Percentiles rank a stretch among this genome's conserved stretches.
phyloP scores from a whole-genome alignment of 2,329 filamentous ascomycete genomes.

The Simplicillium aogashimaense region DNA sequence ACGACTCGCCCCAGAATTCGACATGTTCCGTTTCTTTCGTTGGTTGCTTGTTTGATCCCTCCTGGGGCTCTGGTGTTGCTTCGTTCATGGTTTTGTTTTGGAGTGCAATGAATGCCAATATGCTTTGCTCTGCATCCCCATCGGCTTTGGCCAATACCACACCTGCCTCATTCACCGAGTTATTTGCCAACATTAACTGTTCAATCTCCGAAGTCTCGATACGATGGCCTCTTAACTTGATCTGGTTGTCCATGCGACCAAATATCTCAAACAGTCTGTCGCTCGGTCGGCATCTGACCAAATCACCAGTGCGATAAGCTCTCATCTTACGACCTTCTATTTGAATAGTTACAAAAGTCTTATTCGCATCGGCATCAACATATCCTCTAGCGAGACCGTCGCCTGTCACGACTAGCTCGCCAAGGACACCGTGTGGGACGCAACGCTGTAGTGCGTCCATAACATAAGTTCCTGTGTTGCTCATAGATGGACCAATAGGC shows the following conservation, averaged over 20 bases:
- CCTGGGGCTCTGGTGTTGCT: slow-evolving; percentile 7
- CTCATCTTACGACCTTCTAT: slow-evolving; percentile 4
- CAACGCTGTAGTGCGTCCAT: slow-evolving; percentile 10
- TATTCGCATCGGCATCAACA: slow-evolving; percentile 4
- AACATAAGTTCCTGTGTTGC: slow-evolving; percentile 12
- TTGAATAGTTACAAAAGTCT: slow-evolving; percentile 7
- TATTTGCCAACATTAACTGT: slow-evolving; percentile 7
- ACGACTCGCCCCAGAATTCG: slow-evolving; percentile 9
- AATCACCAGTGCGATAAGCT: slow-evolving; percentile 18
- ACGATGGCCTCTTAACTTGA: slow-evolving; percentile 20
- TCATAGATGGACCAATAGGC: slow-evolving; percentile 12
- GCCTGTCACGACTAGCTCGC: slow-evolving; percentile 15
- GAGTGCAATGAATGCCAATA: slow-evolving; percentile 4
- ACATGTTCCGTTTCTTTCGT: no score
- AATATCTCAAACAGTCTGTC: slow-evolving; percentile 17
- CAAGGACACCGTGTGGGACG: slow-evolving; percentile 11
- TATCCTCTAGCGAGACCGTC: slow-evolving; percentile 13
- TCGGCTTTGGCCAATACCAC: slow-evolving; percentile 6
- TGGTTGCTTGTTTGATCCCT: neutral
- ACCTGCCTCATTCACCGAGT: slow-evolving; percentile 10
- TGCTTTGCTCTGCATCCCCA: slow-evolving; percentile 1
- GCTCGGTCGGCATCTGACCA: slow-evolving; percentile 10
- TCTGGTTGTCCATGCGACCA: slow-evolving; percentile 16
- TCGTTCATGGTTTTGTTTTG: slow-evolving; percentile 2
- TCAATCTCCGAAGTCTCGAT: slow-evolving; percentile 19